Base-by-base conservation (phyloP, 2,329 filamentous ascomycete species). In the Microascus cirrosus region DNA sequence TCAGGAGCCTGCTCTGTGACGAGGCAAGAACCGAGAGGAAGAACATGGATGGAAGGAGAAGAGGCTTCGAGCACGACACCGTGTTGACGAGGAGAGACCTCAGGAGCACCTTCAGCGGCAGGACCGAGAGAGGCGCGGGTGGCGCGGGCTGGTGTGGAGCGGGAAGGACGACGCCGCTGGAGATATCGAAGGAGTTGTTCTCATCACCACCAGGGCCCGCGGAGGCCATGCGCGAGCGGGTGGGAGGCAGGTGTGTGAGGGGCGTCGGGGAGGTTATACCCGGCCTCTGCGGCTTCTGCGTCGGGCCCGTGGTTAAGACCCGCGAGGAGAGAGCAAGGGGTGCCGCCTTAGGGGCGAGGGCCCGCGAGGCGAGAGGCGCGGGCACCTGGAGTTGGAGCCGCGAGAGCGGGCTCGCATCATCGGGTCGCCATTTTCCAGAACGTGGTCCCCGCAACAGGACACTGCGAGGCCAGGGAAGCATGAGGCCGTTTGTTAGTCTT, bases 21-120 rank as follows among this genome's bases (percentile, higher is more conserved):
- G 90, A 79, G 12, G 91, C 87, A 63, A 95, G 80, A 24, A 80
- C 69, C 7, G 77, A 80, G 72, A 95, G 86, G 59, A 87, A 69
- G 57, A 77, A 77, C 53, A 94, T 76, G 8, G 87, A 91, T 0
- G 88, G 85, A 1, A 76, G 74, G 2, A 95, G 80, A 4, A 95
- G 80, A 4, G 86, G 22, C 2, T 76, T 83, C 1, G 86, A 89
- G 1, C 85, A 88, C 0, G 88, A 90, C 60, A 91, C 79, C 39
- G 80, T 78, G 6, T 82, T 87, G 57, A 87, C 87, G 62, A 82
- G 75, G 58, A 89, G 80, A 10, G 86, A 89, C 60, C 88, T 84
- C 20, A 91, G 69, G 42, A 92, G 75, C 59, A 82, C 83, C 59
- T 75, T 76, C 2, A 89, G 73, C 0, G 88, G 86, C 39, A 91